phyloP scores from a whole-genome alignment of 352 stramenopile species.

The Phytophthora rubi region DNA sequence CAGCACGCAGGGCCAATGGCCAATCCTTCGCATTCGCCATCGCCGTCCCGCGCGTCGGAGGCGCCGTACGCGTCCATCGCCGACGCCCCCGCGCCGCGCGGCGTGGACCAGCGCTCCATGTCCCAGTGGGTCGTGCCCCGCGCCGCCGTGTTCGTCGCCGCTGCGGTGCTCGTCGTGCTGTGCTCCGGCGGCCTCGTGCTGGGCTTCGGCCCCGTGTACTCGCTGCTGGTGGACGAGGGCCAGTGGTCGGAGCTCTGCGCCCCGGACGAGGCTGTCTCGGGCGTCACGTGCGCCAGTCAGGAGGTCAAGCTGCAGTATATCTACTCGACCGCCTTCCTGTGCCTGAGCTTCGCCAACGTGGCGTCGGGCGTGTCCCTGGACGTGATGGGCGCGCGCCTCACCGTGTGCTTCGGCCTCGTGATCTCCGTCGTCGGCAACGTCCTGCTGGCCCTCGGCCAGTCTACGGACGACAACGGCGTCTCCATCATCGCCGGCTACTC shows the following conservation, averaged over 20 bases:
- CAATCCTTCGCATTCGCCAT: neutral
- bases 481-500: slow-evolving; percentile 52
- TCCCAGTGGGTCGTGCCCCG: slow-evolving; percentile 36
- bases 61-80: slow-evolving; percentile 9
- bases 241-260: slow-evolving; percentile 55
- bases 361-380: slow-evolving; percentile 55
- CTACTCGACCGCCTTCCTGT: slow-evolving; percentile 57
- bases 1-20: neutral
- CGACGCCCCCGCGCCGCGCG: neutral
- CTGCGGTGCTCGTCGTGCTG: slow-evolving; percentile 41
- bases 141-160: slow-evolving; percentile 26
- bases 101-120: slow-evolving; percentile 34
- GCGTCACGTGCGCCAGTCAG: slow-evolving; percentile 47
- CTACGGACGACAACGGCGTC: slow-evolving; percentile 35
- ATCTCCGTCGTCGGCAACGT: slow-evolving; percentile 56
- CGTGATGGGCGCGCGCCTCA: slow-evolving; percentile 47
- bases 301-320: slow-evolving; percentile 60
- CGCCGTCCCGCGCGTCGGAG: neutral
- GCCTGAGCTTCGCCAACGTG: slow-evolving; percentile 53
- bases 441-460: slow-evolving; percentile 50
- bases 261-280: slow-evolving; percentile 22
- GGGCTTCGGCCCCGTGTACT: slow-evolving; percentile 60
- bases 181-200: slow-evolving; percentile 53
- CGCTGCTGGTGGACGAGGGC: slow-evolving; percentile 46
- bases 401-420: slow-evolving; percentile 40